These are phyloP conservation scores for Pholiota conissans DNA, from an alignment of 768 basidiomycete species.

Conservation along the genomic window DNA sequence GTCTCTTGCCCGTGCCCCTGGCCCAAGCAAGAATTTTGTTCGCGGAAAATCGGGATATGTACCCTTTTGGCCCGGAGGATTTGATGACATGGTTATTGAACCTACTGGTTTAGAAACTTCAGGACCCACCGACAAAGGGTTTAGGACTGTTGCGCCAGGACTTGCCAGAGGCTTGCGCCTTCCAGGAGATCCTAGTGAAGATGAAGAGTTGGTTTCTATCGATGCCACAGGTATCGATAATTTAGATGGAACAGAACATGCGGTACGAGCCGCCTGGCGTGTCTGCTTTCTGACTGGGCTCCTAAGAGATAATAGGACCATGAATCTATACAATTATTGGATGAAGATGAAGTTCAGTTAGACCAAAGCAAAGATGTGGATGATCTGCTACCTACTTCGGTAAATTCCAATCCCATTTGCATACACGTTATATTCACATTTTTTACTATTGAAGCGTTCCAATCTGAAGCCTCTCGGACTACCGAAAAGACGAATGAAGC, in stretches of 20 bases:
- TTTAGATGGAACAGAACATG: constrained; percentile 20
- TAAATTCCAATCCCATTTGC: constrained; percentile 18
- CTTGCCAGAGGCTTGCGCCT: constrained; percentile 78
- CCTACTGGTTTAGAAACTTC: constrained; percentile 25
- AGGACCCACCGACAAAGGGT: constrained; percentile 37
- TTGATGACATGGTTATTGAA: constrained; percentile 61
- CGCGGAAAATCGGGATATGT: constrained; percentile 91
- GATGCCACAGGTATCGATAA: constrained; percentile 23
- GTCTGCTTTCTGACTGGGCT: background rate
- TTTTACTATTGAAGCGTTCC: constrained; percentile 40
- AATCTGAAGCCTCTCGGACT: constrained; percentile 57
- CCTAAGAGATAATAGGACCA: constrained; percentile 4
- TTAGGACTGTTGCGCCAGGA: constrained; percentile 80
- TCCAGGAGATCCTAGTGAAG: constrained; percentile 53
- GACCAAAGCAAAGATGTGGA: constrained; percentile 45
- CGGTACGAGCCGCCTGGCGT: constrained; percentile 13
- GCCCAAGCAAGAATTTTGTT: constrained; percentile 78
- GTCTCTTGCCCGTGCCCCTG: constrained; percentile 83
- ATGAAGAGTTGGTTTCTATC: constrained; percentile 40
- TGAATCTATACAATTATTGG: constrained; percentile 7
- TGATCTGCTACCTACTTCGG: constrained; percentile 70
- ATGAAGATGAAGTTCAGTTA: constrained; percentile 16
- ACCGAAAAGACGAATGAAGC: constrained; percentile 38
- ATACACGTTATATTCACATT: background rate
- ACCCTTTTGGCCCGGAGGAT: constrained; percentile 93